phyloP scores from a whole-genome alignment of 2,329 filamentous ascomycete species.

The Colletotrichum eremochloae region DNA sequence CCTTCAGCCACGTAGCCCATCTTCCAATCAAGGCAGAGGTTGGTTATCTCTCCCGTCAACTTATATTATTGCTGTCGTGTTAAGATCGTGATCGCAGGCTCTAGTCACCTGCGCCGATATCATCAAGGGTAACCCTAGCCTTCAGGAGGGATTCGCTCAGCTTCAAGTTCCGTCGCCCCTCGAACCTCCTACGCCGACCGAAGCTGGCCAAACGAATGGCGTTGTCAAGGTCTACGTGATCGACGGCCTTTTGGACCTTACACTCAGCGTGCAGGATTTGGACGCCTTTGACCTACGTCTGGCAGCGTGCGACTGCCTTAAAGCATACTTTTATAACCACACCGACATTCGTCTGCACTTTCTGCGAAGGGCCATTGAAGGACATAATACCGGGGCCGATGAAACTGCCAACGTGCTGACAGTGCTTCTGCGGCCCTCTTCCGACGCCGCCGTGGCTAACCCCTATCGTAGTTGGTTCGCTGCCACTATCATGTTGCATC shows the following conservation, averaged over 20 bases:
- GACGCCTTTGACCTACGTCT: slow-evolving; percentile 84
- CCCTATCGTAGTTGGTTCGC: slow-evolving; percentile 94
- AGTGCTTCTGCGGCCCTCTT: slow-evolving; percentile 78
- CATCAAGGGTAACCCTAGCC: slow-evolving; percentile 81
- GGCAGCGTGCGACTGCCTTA: slow-evolving; percentile 89
- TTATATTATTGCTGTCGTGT: slow-evolving; percentile 18
- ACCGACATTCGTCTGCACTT: slow-evolving; percentile 87
- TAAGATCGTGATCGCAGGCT: slow-evolving; percentile 64
- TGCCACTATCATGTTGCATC: slow-evolving; percentile 85
- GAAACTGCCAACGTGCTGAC: slow-evolving; percentile 91
- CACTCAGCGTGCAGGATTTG: slow-evolving; percentile 75
- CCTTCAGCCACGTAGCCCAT: slow-evolving; percentile 81
- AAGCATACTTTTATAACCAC: slow-evolving; percentile 91
- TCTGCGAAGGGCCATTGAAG: slow-evolving; percentile 87
- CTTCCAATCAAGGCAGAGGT: slow-evolving; percentile 86
- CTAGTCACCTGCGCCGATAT: slow-evolving; percentile 88
- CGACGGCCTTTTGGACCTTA: slow-evolving; percentile 88
- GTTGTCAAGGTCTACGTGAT: slow-evolving; percentile 85
- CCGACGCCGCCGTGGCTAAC: slow-evolving; percentile 74
- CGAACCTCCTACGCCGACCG: slow-evolving; percentile 56
- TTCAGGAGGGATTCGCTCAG: slow-evolving; percentile 93
- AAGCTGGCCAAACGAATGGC: slow-evolving; percentile 61
- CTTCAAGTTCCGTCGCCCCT: slow-evolving; percentile 79
- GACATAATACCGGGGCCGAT: slow-evolving; percentile 81
- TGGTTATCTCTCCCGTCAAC: slow-evolving; percentile 45